Percentiles rank a stretch among this genome's conserved stretches.
Evolutionary conservation across 78 protist genomes (phyloP).

Genomic region (Trichosphaerium sp.): DNA sequence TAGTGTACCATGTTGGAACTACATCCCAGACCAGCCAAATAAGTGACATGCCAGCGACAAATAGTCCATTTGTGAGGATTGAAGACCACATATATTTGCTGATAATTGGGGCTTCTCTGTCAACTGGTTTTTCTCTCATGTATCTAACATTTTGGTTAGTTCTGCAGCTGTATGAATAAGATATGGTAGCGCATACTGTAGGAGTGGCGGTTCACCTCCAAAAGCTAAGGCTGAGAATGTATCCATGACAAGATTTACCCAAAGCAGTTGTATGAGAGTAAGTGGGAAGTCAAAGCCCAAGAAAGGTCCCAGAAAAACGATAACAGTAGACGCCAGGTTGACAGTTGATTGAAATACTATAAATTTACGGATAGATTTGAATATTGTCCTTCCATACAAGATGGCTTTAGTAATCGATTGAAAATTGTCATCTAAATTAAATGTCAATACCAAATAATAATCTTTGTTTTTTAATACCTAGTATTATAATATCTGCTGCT

Average conservation of each 20-base stretch:
- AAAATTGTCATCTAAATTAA: neutral
- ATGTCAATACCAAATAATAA: too few species aligned
- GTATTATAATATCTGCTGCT: neutral
- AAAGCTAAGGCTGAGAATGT: constrained; percentile 73
- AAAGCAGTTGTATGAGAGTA: neutral
- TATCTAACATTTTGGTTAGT: neutral
- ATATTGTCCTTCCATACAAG: neutral
- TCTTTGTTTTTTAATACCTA: too few species aligned
- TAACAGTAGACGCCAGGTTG: neutral
- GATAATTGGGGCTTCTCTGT: neutral
- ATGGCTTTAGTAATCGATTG: neutral
- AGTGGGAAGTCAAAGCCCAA: neutral
- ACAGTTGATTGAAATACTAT: neutral
- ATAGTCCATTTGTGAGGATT: neutral
- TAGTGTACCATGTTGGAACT: too few species aligned
- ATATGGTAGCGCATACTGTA: neutral
- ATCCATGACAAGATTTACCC: constrained; percentile 77
- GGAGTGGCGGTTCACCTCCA: constrained; percentile 63
- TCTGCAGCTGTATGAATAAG: neutral
- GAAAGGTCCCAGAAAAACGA: neutral
- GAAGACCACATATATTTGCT: neutral
- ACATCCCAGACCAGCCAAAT: too few species aligned
- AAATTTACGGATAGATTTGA: neutral
- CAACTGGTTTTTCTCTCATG: neutral
- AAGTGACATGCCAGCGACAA: too few species aligned